phyloP scores from a whole-genome alignment of 148 eudicot species.

The Bassia scoparia region DNA sequence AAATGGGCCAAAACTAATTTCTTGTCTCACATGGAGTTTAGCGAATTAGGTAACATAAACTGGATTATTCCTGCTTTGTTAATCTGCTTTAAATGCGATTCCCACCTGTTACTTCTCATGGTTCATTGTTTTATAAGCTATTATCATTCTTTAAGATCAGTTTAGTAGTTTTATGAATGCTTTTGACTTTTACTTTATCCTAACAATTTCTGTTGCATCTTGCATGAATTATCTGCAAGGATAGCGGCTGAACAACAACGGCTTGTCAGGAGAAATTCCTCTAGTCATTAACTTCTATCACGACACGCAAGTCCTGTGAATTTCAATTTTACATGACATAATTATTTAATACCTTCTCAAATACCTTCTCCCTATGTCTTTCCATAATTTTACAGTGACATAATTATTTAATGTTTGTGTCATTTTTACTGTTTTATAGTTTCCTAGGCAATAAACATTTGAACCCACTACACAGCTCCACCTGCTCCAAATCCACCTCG shows the following conservation, averaged over 20 bases:
- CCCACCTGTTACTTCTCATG: background rate
- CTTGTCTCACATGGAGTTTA: too few relatives aligned
- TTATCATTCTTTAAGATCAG: background rate
- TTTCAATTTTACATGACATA: too few relatives aligned
- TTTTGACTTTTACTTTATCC: background rate
- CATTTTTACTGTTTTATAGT: constrained; percentile 39
- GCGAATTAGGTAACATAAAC: too few relatives aligned
- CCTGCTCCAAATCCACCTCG: constrained; percentile 30
- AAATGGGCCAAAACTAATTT: too few relatives aligned
- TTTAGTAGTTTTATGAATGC: background rate
- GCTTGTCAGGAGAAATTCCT: constrained; percentile 58
- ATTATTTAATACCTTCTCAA: too few relatives aligned
- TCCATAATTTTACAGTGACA: background rate
- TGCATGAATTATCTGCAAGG: constrained; percentile 34
- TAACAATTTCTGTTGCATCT: constrained; percentile 23
- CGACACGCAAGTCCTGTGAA: constrained; percentile 68
- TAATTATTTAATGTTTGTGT: constrained; percentile 16
- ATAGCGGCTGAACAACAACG: constrained; percentile 77
- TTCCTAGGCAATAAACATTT: constrained; percentile 46
- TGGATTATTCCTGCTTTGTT: background rate
- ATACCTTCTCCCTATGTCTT: constrained; percentile 13
- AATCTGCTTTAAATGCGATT: background rate
- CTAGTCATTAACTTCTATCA: constrained; percentile 45
- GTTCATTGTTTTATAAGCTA: background rate
- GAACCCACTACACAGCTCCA: constrained; percentile 39